These are phyloP conservation scores for Naganishia liquefaciens DNA, from an alignment of 1,284 basidiomycete genomes.

Conservation along the genomic window DNA sequence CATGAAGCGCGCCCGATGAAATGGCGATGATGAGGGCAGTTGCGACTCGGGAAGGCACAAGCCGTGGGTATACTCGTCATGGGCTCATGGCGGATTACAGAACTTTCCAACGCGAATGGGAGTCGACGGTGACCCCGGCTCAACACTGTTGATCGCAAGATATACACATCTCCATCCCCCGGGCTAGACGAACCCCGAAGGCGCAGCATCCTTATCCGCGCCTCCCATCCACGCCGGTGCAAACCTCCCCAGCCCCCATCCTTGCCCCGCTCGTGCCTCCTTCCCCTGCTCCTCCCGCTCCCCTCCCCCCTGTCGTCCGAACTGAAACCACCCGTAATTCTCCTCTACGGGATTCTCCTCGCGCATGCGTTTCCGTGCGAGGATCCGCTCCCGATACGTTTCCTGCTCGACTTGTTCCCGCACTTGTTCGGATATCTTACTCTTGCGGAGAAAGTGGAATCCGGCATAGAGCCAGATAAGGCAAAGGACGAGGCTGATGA, in stretches of 20 bases:
- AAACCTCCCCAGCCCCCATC: background rate
- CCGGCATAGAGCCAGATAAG: background rate
- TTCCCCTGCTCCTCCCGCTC: background rate
- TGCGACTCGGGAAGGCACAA: too few species aligned
- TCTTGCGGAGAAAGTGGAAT: background rate
- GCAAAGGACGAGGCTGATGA: background rate
- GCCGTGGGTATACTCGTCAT: too few species aligned
- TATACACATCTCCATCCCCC: too few species aligned
- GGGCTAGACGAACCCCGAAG: background rate
- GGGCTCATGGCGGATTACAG: too few species aligned
- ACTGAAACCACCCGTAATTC: conserved; percentile 5
- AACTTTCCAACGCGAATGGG: too few species aligned
- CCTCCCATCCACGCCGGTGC: background rate
- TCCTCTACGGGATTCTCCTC: background rate
- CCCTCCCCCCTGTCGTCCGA: background rate
- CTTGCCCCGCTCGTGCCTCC: background rate
- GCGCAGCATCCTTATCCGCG: background rate
- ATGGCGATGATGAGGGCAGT: too few species aligned
- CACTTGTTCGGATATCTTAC: background rate
- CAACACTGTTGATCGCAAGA: too few species aligned
- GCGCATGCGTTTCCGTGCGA: background rate
- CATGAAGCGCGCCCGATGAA: too few species aligned
- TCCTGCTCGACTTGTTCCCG: background rate
- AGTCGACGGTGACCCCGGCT: too few species aligned
- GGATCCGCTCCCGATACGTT: background rate